Percentiles rank a stretch among this genome's conserved stretches.
phyloP scores from a whole-genome alignment of 306 rosid species.

The Casuarina cunninghamiana region DNA sequence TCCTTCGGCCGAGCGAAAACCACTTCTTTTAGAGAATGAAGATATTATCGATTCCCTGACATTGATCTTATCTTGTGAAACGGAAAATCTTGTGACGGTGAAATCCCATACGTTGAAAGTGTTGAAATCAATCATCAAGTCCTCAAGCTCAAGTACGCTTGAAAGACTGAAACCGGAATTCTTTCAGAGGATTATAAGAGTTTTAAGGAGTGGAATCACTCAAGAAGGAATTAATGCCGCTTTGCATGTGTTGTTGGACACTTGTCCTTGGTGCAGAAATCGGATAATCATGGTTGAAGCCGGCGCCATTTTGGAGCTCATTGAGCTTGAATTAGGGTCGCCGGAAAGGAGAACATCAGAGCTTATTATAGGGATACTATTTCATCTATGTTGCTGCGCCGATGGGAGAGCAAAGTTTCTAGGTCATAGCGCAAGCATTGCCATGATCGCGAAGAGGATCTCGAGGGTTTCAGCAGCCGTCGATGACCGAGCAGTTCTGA shows the following conservation, averaged over 20 bases:
- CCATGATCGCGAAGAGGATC: conserved; percentile 45
- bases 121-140: conserved; percentile 35
- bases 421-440: conserved; percentile 52
- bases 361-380: conserved; percentile 40
- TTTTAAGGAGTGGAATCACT: conserved; percentile 32
- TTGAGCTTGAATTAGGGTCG: conserved; percentile 44
- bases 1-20: conserved; percentile 24
- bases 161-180: conserved; percentile 42
- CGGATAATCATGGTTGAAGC: conserved; percentile 44
- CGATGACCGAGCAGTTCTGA: conserved; percentile 52
- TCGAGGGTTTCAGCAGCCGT: conserved; percentile 44
- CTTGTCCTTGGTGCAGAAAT: conserved; percentile 42
- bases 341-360: conserved; percentile 48
- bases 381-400: conserved; percentile 56
- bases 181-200: conserved; percentile 31
- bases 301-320: conserved; percentile 43
- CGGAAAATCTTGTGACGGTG: conserved; percentile 27
- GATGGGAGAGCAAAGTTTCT: conserved; percentile 64
- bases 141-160: conserved; percentile 9
- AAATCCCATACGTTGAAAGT: conserved; percentile 40
- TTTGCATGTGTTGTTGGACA: conserved; percentile 33
- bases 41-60: conserved; percentile 39
- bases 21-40: conserved; percentile 25
- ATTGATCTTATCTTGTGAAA: conserved; percentile 39
- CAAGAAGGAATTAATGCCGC: conserved; percentile 49